These are phyloP conservation scores for Coelastrella sp. DNA, from an alignment of 139 green algal species.

Conservation along the genomic window DNA sequence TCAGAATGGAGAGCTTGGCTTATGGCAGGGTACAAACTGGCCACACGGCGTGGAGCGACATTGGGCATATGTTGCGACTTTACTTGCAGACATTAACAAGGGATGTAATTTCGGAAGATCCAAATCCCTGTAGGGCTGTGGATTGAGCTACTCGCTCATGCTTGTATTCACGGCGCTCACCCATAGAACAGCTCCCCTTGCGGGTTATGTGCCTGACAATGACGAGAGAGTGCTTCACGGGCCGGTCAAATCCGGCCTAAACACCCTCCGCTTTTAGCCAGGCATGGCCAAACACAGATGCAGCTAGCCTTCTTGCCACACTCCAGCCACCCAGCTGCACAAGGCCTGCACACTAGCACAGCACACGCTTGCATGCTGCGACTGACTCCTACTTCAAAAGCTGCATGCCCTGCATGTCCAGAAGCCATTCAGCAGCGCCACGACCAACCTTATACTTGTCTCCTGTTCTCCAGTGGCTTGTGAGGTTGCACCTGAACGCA, in stretches of 20 bases:
- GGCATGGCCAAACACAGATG: not conserved
- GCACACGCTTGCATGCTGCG: too few species aligned
- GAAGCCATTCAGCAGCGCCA: too few species aligned
- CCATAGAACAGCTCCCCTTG: slow-evolving; percentile 40
- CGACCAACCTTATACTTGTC: slow-evolving; percentile 87
- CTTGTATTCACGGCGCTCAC: slow-evolving; percentile 36
- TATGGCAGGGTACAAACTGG: too few species aligned
- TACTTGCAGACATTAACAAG: too few species aligned
- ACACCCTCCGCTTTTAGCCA: slow-evolving; percentile 38
- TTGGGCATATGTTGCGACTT: not conserved
- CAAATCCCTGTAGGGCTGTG: slow-evolving; percentile 21
- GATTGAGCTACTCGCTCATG: slow-evolving; percentile 43
- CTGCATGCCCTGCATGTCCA: too few species aligned
- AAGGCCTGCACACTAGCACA: too few species aligned
- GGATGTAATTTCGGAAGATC: not conserved
- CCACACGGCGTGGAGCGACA: too few species aligned
- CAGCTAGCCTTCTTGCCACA: not conserved
- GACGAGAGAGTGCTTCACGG: slow-evolving; percentile 41
- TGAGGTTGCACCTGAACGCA: slow-evolving; percentile 93
- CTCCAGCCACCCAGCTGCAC: not conserved
- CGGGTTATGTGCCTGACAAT: slow-evolving; percentile 34
- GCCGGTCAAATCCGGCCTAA: slow-evolving; percentile 48
- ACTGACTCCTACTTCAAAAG: too few species aligned
- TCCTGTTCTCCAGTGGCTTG: slow-evolving; percentile 93
- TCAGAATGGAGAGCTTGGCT: too few species aligned